Percentiles rank a stretch among this genome's conserved stretches.
These are phyloP conservation scores for Ophiostoma sp. DNA, from an alignment of 2,329 filamentous ascomycete genomes.

Conservation along the genomic window DNA sequence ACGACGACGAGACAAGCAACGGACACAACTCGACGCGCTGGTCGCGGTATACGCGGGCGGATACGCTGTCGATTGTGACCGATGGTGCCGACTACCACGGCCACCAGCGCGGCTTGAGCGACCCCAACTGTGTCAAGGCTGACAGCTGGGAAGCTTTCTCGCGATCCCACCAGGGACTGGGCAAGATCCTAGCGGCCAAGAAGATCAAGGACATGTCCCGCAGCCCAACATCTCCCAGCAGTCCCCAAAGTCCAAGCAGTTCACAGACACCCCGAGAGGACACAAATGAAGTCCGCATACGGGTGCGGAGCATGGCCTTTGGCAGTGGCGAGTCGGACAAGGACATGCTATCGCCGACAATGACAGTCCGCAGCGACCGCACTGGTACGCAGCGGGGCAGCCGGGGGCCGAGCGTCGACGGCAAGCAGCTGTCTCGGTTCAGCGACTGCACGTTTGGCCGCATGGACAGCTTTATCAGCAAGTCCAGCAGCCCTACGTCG, in stretches of 20 bases:
- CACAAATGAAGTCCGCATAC: background rate
- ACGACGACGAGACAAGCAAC: constrained; percentile 10
- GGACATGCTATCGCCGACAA: background rate
- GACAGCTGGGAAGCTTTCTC: constrained; percentile 26
- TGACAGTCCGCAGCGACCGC: background rate
- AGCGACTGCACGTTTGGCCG: constrained; percentile 27
- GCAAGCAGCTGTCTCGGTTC: constrained; percentile 23
- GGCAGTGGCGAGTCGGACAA: background rate
- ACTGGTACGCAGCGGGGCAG: background rate
- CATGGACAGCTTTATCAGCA: constrained; percentile 19
- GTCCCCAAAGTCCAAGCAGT: background rate
- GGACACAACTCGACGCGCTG: constrained; percentile 23
- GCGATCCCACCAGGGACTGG: constrained; percentile 18
- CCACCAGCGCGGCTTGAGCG: constrained; percentile 9
- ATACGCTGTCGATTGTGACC: constrained; percentile 15
- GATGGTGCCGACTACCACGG: constrained; percentile 6
- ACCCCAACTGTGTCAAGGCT: constrained; percentile 12
- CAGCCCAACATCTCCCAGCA: background rate
- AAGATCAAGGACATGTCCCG: background rate
- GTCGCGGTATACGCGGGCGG: constrained; percentile 25
- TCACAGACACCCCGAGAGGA: background rate
- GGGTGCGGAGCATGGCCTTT: constrained; percentile 2
- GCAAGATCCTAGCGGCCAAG: constrained; percentile 10
- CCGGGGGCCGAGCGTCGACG: constrained; percentile 13
- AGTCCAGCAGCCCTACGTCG: background rate